Conservation (phyloP, 306 rosid genomes). For the Cicer pinnatifidum region DNA sequence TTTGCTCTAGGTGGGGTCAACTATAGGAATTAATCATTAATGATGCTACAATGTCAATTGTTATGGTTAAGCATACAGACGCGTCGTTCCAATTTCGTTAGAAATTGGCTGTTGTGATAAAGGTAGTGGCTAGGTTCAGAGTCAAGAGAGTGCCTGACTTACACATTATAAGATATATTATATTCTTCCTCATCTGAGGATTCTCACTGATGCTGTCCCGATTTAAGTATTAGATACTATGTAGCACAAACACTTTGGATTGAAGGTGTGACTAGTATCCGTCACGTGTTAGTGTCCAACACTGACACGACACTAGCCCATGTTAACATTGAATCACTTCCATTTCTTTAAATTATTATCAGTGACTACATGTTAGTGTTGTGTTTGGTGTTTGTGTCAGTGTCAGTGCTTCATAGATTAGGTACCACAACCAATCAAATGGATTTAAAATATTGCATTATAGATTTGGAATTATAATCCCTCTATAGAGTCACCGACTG, state of each 20-base stretch:
- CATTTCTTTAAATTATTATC: too few relatives aligned
- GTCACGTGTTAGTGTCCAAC: too few relatives aligned
- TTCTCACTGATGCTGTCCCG: background rate
- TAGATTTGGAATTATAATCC: slow-evolving; percentile 27
- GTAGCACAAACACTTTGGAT: too few relatives aligned
- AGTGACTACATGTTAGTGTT: too few relatives aligned
- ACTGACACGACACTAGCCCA: too few relatives aligned
- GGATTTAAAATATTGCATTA: slow-evolving; percentile 6
- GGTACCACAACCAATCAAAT: slow-evolving; percentile 1
- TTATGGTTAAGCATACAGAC: slow-evolving; percentile 10
- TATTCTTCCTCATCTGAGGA: slow-evolving; percentile 12
- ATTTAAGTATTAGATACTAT: slow-evolving; percentile 27
- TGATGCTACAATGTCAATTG: background rate
- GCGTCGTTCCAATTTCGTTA: slow-evolving; percentile 23
- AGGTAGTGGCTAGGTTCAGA: slow-evolving; percentile 20
- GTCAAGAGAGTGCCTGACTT: background rate
- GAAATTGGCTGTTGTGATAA: slow-evolving; percentile 22
- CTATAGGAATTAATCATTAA: background rate
- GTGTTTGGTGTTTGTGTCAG: too few relatives aligned
- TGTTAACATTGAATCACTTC: too few relatives aligned
- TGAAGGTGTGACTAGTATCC: too few relatives aligned
- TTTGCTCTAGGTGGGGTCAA: background rate
- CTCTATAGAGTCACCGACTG: background rate
- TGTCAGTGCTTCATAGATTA: too few relatives aligned
- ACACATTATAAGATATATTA: background rate